Conservation (phyloP, 441 rosid species). For the Populus hybrid region DNA sequence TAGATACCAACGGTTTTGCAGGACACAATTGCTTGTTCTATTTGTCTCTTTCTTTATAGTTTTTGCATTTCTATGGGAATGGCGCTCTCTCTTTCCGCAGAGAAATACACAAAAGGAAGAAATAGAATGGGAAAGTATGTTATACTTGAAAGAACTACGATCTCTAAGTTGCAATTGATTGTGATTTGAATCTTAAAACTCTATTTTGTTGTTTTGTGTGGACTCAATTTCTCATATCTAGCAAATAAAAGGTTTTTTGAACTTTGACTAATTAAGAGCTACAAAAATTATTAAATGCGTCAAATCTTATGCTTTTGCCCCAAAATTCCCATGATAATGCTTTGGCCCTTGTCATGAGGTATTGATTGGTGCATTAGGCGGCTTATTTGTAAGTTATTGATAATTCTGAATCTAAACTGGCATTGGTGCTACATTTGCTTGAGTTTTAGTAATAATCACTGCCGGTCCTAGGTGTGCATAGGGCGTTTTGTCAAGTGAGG, state of each 20-base stretch:
- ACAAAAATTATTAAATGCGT: neutral
- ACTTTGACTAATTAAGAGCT: neutral
- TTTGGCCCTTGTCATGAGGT: neutral
- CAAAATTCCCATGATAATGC: neutral
- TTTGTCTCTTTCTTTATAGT: neutral
- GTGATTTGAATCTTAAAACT: neutral
- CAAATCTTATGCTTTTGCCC: neutral
- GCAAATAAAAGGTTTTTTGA: neutral
- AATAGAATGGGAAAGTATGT: neutral
- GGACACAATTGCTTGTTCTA: neutral
- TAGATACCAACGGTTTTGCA: neutral
- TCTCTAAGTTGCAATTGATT: neutral
- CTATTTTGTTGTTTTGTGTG: neutral
- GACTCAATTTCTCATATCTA: neutral
- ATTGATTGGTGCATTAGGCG: neutral
- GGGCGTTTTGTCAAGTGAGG: neutral
- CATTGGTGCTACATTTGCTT: neutral
- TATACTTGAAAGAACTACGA: neutral
- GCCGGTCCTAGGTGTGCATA: neutral
- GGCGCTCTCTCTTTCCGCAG: neutral
- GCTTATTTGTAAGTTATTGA: neutral
- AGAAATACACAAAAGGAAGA: neutral
- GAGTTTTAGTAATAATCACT: neutral
- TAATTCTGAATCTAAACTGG: neutral
- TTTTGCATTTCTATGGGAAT: neutral